Percentiles rank a stretch among this genome's conserved stretches.
Conservation (phyloP, 148 eudicot genomes). For the Diospyros lotus region DNA sequence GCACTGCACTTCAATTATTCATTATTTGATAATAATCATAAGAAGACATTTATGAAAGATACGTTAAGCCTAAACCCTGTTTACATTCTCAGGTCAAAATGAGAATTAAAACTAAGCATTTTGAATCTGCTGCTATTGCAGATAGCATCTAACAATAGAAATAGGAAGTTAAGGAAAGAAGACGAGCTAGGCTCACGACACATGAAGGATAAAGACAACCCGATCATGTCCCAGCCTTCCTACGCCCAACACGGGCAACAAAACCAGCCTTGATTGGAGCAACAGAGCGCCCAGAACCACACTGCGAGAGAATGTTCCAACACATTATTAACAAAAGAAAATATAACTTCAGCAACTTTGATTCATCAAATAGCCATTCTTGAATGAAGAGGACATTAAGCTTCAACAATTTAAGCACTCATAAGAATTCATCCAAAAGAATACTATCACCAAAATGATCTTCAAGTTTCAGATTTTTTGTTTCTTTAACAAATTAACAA, state of each 20-base stretch:
- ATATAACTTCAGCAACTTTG: neutral
- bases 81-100: too few relatives aligned
- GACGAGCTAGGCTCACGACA: neutral
- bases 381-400: neutral
- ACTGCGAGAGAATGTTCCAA: conserved; percentile 29
- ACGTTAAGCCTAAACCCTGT: too few relatives aligned
- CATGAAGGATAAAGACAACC: neutral
- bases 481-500: neutral
- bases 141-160: neutral
- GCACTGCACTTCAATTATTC: too few relatives aligned
- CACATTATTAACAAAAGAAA: neutral
- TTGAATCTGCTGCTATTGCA: neutral
- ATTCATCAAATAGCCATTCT: neutral
- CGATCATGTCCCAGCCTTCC: conserved; percentile 41
- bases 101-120: neutral
- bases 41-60: too few relatives aligned
- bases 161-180: neutral
- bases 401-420: neutral
- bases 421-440: neutral
- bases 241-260: conserved; percentile 49
- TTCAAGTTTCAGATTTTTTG: neutral
- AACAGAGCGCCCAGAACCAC: conserved; percentile 65
- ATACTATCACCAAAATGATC: neutral
- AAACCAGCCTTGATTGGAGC: conserved; percentile 57
- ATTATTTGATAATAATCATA: too few relatives aligned